These are phyloP conservation scores for Hypomontagnella monticulosa DNA, from an alignment of 495 filamentous ascomycete genomes.

Conservation along the genomic window DNA sequence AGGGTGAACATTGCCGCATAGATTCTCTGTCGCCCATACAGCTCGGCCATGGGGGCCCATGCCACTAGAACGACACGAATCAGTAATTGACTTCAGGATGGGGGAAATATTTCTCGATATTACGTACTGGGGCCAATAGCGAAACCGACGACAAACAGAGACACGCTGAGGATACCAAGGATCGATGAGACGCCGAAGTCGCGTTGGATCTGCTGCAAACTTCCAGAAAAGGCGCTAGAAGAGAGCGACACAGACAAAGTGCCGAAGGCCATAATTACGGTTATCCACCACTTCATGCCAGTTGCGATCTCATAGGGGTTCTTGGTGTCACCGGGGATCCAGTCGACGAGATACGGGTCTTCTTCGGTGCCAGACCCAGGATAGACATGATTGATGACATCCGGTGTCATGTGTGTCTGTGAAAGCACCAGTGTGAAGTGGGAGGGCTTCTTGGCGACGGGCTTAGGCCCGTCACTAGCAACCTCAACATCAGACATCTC, in stretches of 20 bases:
- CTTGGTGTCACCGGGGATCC: constrained; percentile 71
- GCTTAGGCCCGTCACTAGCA: background rate
- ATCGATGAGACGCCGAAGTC: too few species aligned
- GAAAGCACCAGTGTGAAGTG: background rate
- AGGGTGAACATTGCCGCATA: too few species aligned
- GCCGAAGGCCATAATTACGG: too few species aligned
- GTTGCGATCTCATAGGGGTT: constrained; percentile 70
- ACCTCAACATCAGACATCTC: background rate
- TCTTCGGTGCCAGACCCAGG: constrained; percentile 73
- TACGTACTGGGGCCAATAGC: constrained; percentile 64
- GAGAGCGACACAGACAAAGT: too few species aligned
- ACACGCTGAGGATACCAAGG: constrained; percentile 35
- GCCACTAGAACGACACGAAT: too few species aligned
- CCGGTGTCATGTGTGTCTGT: constrained; percentile 12
- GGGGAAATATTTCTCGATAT: too few species aligned
- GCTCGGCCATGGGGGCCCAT: too few species aligned
- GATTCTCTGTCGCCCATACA: too few species aligned
- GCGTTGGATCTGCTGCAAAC: too few species aligned
- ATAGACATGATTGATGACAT: constrained; percentile 66
- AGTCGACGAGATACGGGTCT: constrained; percentile 75
- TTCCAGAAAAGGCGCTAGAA: too few species aligned
- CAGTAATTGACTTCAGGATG: too few species aligned
- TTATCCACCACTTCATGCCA: constrained; percentile 61
- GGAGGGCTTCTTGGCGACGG: background rate
- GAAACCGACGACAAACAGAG: constrained; percentile 79